Base-by-base conservation (phyloP, 768 basidiomycete species). In the Podaxis pistillaris region DNA sequence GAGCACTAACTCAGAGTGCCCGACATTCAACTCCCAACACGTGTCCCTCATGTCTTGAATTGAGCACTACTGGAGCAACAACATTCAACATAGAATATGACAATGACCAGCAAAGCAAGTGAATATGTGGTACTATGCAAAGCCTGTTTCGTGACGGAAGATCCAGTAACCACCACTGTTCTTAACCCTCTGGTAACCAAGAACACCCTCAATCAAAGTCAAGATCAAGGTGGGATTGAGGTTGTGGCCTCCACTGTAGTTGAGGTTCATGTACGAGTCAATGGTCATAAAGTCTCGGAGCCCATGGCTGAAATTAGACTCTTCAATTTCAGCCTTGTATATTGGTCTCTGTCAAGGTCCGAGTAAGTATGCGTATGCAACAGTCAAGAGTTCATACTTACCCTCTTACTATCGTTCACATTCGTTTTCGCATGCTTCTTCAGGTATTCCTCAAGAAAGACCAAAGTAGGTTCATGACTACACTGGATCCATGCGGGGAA, bases 181-280 rank as follows among this genome's bases (percentile, higher is more conserved):
- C 60, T 75, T 72, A 1, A 71, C 68, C 61, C 76, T 68, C 62
- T 74, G 70, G 65, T 76, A 79, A 15, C 75, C 74, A 64, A 79
- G 65, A 3, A 76, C 71, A 1, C 76, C 76, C 68, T 80, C 78
- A 13, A 80, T 69, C 58, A 78, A 79, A 2, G 75, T 72, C 15
- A 80, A 65, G 13, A 78, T 61, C 9, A 78, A 51, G 0, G 74
- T 67, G 2, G 77, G 76, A 63, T 79, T 79, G 19, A 76, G 64
- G 7, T 64, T 59, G 12, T 24, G 38, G 8, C 61, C 41, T 26
- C 56, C 50, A 19, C 65, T 54, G 36, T 66, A 66, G 19, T 64
- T 30, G 30, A 30, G 30, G 30, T 30, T 67, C 53, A 69, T 64
- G 51, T 62, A 63, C 4, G 73, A 73, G 57, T 76, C 75, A 26